phyloP scores from a whole-genome alignment of 805 yeast genomes.

The Barnettozyma pratensis region DNA sequence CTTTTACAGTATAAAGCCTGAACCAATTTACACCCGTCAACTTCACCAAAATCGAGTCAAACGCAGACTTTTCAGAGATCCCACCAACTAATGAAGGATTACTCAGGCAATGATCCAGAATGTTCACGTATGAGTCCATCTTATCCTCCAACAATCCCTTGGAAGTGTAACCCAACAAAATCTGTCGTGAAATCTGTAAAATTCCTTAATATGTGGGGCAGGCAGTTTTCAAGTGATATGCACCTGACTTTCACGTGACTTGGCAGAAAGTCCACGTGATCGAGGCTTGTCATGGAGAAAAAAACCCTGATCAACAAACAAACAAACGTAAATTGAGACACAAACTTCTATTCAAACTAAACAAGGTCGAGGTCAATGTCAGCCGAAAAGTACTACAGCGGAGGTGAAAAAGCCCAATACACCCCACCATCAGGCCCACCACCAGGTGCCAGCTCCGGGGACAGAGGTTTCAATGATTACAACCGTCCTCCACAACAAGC shows the following conservation, averaged over 20 bases:
- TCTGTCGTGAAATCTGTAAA: too few species aligned
- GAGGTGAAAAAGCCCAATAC: slow-evolving; percentile 15
- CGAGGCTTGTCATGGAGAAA: neutral
- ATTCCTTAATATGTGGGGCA: too few species aligned
- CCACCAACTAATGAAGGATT: neutral
- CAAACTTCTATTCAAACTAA: neutral
- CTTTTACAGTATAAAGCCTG: neutral
- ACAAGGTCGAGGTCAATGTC: slow-evolving; percentile 14
- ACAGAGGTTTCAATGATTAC: slow-evolving; percentile 21
- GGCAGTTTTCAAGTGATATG: neutral
- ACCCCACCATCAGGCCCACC: slow-evolving; percentile 16
- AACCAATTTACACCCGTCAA: slow-evolving; percentile 6
- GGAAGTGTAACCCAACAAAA: neutral
- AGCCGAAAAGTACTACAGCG: slow-evolving; percentile 24
- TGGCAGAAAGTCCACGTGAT: neutral
- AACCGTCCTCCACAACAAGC: slow-evolving; percentile 16
- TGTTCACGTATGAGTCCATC: slow-evolving; percentile 2
- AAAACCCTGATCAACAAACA: neutral
- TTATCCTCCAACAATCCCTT: neutral
- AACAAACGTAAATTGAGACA: neutral
- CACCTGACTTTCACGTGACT: neutral
- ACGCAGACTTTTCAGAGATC: neutral
- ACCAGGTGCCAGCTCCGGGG: slow-evolving; percentile 1
- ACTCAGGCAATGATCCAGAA: neutral
- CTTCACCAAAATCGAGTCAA: neutral